phyloP scores from a whole-genome alignment of 2,329 filamentous ascomycete species.

The Penicillium frequentans region DNA sequence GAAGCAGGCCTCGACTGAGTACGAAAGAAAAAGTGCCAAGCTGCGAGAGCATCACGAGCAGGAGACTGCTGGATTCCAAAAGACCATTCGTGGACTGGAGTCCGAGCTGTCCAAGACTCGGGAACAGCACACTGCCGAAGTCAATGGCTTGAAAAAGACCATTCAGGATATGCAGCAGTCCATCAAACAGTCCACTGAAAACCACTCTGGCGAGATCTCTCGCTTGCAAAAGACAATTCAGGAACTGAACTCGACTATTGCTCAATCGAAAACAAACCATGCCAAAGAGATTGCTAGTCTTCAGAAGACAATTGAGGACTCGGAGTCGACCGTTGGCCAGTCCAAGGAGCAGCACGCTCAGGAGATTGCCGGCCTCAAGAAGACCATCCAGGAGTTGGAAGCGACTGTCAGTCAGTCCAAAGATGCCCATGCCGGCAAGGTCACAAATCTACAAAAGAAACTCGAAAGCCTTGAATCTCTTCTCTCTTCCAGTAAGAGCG shows the following conservation, averaged over 20 bases:
- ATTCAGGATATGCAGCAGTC: constrained; percentile 59
- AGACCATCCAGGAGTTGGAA: constrained; percentile 60
- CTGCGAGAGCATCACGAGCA: constrained; percentile 53
- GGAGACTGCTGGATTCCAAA: constrained; percentile 63
- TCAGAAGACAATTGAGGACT: constrained; percentile 58
- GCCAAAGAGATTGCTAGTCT: constrained; percentile 64
- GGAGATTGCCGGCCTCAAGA: constrained; percentile 59
- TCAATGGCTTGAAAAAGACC: constrained; percentile 59
- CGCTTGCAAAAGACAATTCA: constrained; percentile 59
- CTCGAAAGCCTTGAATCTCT: constrained; percentile 58
- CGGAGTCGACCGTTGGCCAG: constrained; percentile 54
- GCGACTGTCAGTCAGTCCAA: constrained; percentile 52
- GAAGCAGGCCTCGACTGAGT: constrained; percentile 43
- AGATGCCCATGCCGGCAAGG: constrained; percentile 60
- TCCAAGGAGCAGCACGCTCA: constrained; percentile 52
- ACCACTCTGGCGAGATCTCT: constrained; percentile 56
- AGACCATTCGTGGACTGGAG: constrained; percentile 62
- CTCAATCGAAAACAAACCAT: constrained; percentile 59
- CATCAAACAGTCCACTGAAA: constrained; percentile 50
- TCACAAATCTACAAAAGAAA: constrained; percentile 59
- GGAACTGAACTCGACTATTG: constrained; percentile 52
- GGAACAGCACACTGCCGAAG: constrained; percentile 53
- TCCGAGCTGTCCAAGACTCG: constrained; percentile 50
- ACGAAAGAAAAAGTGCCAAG: constrained; percentile 40
- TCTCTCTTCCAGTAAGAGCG: constrained; percentile 56